These are phyloP conservation scores for Prunus kanzakura DNA, from an alignment of 306 rosid genomes.

Conservation along the genomic window DNA sequence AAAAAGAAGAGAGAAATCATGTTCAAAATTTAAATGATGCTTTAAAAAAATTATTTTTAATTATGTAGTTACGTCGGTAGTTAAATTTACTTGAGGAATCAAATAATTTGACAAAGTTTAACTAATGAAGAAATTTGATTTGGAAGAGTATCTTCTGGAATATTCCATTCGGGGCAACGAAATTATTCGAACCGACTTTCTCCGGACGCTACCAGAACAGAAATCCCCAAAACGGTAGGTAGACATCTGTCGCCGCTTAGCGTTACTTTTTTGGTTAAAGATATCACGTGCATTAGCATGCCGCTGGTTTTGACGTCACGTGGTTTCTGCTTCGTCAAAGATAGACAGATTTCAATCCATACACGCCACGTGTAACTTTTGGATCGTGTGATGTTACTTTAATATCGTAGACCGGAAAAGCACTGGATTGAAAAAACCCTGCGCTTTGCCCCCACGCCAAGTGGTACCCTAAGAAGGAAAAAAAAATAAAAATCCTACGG, in stretches of 20 bases:
- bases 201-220: neutral
- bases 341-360: neutral
- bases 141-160: constrained; percentile 1
- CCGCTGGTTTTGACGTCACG: constrained; percentile 7
- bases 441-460: neutral
- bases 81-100: no score
- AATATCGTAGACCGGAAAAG: neutral
- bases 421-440: neutral
- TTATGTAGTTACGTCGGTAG: no score
- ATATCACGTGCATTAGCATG: constrained; percentile 13
- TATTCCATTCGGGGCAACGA: neutral
- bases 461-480: neutral
- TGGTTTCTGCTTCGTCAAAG: neutral
- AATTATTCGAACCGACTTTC: neutral
- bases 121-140: neutral
- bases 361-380: neutral
- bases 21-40: no score
- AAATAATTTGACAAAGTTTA: neutral
- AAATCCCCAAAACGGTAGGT: neutral
- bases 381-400: neutral
- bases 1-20: no score
- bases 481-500: neutral
- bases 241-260: neutral
- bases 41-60: no score
- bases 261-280: neutral